Conservation (phyloP, 768 basidiomycete genomes). For the Roridomyces roridus region DNA sequence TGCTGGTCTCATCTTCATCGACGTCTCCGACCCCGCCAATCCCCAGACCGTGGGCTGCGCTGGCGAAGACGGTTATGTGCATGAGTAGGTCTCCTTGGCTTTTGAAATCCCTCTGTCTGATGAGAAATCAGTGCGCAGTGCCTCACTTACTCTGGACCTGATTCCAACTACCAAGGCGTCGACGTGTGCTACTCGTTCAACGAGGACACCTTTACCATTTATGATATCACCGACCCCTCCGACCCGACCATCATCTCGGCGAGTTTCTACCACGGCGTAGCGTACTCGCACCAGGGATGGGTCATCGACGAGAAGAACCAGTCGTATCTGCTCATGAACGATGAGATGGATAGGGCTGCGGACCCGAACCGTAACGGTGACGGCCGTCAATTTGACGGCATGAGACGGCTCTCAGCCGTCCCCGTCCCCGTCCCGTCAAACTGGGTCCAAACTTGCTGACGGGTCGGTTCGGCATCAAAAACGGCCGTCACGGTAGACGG, state of each 20-base stretch:
- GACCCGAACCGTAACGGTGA: too few species aligned
- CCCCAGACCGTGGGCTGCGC: conserved; percentile 31
- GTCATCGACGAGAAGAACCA: conserved; percentile 35
- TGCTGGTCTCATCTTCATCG: conserved; percentile 36
- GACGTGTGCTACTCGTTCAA: conserved; percentile 40
- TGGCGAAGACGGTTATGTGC: conserved; percentile 37
- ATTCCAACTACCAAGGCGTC: conserved; percentile 32
- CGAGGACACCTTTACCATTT: conserved; percentile 38
- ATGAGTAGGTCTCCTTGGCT: conserved; percentile 28
- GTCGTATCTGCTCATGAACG: conserved; percentile 34
- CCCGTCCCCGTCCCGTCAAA: too few species aligned
- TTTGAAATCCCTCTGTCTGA: not conserved
- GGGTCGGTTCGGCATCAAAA: too few species aligned
- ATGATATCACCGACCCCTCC: conserved; percentile 31
- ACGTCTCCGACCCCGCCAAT: conserved; percentile 34
- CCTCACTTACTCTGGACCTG: conserved; percentile 35
- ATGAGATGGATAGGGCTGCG: conserved; percentile 36
- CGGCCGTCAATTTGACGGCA: too few species aligned
- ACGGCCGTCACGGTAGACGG: too few species aligned
- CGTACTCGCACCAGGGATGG: conserved; percentile 40
- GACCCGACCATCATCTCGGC: conserved; percentile 32
- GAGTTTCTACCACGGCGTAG: conserved; percentile 35
- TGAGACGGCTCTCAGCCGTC: too few species aligned
- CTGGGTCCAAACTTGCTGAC: too few species aligned
- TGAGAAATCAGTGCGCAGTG: conserved; percentile 30